A percentile compares a stretch with the other conserved stretches of the same genome.
Conservation (phyloP, 2,329 filamentous ascomycete species). For the Huntiella omanensis region DNA sequence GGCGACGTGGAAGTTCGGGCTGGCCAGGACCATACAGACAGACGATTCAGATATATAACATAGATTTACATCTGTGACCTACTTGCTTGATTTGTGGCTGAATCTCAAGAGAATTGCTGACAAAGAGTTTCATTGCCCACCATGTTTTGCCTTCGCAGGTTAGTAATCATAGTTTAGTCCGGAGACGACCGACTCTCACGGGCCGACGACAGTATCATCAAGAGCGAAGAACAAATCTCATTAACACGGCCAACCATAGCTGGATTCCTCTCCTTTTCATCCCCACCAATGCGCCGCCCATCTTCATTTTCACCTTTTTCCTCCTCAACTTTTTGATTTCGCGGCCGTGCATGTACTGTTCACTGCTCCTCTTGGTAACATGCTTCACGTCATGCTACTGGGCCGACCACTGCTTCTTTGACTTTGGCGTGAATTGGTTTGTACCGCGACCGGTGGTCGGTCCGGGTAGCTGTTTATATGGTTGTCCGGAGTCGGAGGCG, state of each 20-base stretch:
- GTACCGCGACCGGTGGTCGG: conserved; percentile 37
- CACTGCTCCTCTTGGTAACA: conserved; percentile 81
- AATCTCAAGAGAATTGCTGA: too few relatives aligned
- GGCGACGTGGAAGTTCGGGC: too few relatives aligned
- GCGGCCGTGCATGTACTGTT: conserved; percentile 94
- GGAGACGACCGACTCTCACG: too few relatives aligned
- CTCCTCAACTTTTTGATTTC: conserved; percentile 90
- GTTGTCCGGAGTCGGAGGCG: conserved; percentile 7
- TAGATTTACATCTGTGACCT: too few relatives aligned
- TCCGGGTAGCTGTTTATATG: conserved; percentile 9
- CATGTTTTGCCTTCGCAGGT: conserved; percentile 49
- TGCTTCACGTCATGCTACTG: conserved; percentile 83
- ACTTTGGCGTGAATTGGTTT: conserved; percentile 86
- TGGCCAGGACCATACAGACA: too few relatives aligned
- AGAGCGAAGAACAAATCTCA: neutral
- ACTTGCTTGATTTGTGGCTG: too few relatives aligned
- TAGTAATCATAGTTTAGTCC: conserved; percentile 7
- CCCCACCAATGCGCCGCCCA: conserved; percentile 65
- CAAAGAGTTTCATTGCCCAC: conserved; percentile 10
- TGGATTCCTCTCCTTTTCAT: conserved; percentile 81
- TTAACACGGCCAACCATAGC: conserved; percentile 23
- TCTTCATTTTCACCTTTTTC: conserved; percentile 78
- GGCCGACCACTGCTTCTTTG: conserved; percentile 82
- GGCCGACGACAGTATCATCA: too few relatives aligned
- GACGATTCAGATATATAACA: too few relatives aligned